Conservation (phyloP, 441 rosid genomes). For the Aquilaria agallochum region DNA sequence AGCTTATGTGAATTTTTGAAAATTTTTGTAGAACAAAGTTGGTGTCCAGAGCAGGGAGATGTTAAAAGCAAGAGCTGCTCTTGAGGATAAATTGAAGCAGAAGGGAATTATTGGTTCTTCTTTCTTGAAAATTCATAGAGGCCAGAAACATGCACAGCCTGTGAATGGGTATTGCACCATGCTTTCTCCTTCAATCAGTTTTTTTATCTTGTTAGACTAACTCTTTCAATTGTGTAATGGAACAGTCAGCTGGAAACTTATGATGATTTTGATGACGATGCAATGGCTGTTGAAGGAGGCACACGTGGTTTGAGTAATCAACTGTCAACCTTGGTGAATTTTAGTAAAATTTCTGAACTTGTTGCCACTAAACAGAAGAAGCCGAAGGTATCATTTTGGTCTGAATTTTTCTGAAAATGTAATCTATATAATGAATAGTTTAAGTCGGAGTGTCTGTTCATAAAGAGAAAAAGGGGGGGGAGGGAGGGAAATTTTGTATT, state of each 20-base stretch:
- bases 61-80: slow-evolving; percentile 75
- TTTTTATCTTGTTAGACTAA: slow-evolving; percentile 12
- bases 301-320: slow-evolving; percentile 22
- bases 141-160: slow-evolving; percentile 42
- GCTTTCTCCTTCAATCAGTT: slow-evolving; percentile 1
- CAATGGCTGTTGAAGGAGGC: slow-evolving; percentile 33
- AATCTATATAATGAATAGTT: no score
- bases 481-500: no score
- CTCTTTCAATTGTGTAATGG: slow-evolving; percentile 13
- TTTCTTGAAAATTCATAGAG: slow-evolving; percentile 40
- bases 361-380: slow-evolving; percentile 44
- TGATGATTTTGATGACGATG: slow-evolving; percentile 83
- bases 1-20: slow-evolving; percentile 16
- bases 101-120: slow-evolving; percentile 45
- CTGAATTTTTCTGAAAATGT: no score
- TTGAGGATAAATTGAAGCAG: slow-evolving; percentile 74
- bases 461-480: no score
- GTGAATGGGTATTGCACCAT: slow-evolving; percentile 45
- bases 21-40: slow-evolving; percentile 50
- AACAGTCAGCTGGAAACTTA: slow-evolving; percentile 72
- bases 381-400: slow-evolving; percentile 45
- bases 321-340: slow-evolving; percentile 18
- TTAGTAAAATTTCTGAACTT: slow-evolving; percentile 47
- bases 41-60: slow-evolving; percentile 70
- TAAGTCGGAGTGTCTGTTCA: no score